Evolutionary conservation across 495 filamentous ascomycete genomes (phyloP).

Genomic region (Xylaria scruposa): DNA sequence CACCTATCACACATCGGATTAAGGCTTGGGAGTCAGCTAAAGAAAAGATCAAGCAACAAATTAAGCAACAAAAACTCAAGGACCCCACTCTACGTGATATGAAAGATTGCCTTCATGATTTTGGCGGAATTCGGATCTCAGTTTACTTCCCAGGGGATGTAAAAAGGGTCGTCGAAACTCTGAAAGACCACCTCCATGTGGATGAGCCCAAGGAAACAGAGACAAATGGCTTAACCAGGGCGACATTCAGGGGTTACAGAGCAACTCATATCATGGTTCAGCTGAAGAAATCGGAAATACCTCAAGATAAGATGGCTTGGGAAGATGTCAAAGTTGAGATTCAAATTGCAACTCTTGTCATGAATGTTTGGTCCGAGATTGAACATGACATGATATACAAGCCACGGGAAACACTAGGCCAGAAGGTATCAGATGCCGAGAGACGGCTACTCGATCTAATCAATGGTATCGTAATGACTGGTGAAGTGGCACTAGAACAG

Average conservation of each 20-base stretch:
- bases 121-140: background rate
- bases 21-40: background rate
- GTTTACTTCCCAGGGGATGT: slow-evolving; percentile 7
- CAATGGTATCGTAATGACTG: slow-evolving; percentile 4
- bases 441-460: background rate
- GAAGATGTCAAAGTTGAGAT: background rate
- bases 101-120: background rate
- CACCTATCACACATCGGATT: background rate
- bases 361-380: slow-evolving; percentile 3
- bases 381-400: slow-evolving; percentile 8
- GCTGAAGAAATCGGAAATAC: background rate
- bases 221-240: background rate
- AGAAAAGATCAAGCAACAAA: background rate
- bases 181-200: background rate
- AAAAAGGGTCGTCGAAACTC: background rate
- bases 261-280: background rate
- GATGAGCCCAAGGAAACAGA: background rate
- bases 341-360: background rate
- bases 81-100: background rate
- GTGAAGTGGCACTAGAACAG: background rate
- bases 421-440: background rate
- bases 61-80: background rate
- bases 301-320: background rate
- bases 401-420: background rate
- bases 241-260: background rate